Evolutionary conservation across 768 basidiomycete genomes (phyloP), one percentile per base, ranked within the genome.

Genomic region (Rhizopogon roseolus): DNA sequence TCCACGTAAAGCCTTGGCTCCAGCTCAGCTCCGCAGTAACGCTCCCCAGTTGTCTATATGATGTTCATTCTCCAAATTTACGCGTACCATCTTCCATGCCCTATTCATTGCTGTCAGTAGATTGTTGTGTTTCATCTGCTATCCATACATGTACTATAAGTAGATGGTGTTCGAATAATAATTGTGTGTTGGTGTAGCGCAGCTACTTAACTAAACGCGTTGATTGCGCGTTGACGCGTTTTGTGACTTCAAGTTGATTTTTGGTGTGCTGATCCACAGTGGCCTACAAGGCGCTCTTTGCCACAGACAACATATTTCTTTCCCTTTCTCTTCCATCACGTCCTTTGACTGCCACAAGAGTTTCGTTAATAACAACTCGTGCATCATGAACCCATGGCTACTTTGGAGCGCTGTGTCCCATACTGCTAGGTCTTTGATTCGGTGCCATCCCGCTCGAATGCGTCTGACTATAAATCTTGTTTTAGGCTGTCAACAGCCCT

Each of bases 401-500:
- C 60, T 88, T 28, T 85, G 82, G 84, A 84, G 79, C 58, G 81
- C 80, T 38, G 63, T 86, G 57, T 82, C 81, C 16, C 81, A 81
- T 61, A 81, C 79, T 57, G 85, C 85, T 55, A 83, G 81, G 85
- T 81, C 52, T 40, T 68, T 57, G 50, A 13, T 5, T 29, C 41
- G 16, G 14, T 34, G 27, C 45, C 56, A 11, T 48, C 48, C 46
- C 37, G 6, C 34, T 17, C 49, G 40, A 48, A 52, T 53, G 8
- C 53, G 27, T 53, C 25, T 37, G n/a, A 49, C n/a, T 11, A 44
- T 43, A 53, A 53, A 7, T 62, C 50, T 17, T 45, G 55, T 9
- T 50, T 29, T 65, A 89, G 90, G 63, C 72, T 90, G 52, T 86
- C 85, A 9, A 92, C 88, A 41, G 88, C 81, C 55, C 63, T 88